phyloP scores from a whole-genome alignment of 1,284 basidiomycete genomes.

The Ceratobasidium sp. region DNA sequence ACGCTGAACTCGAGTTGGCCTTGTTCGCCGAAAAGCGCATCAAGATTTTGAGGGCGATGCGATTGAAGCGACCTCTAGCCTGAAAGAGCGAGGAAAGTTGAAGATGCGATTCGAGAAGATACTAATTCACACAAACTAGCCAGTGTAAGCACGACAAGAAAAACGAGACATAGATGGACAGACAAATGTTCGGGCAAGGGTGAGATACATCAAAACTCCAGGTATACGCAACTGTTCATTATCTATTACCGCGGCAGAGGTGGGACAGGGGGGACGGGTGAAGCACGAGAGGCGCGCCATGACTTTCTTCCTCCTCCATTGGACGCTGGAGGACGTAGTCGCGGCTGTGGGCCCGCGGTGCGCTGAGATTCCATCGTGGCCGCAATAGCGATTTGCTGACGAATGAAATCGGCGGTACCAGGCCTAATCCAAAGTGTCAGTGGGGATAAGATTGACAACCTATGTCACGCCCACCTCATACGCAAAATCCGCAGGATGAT shows the following conservation, averaged over 20 bases:
- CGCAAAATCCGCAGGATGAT: constrained; percentile 92
- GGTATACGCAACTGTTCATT: constrained; percentile 17
- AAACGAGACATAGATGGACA: constrained; percentile 9
- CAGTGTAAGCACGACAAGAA: constrained; percentile 13
- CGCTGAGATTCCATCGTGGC: constrained; percentile 42
- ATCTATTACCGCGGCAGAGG: constrained; percentile 36
- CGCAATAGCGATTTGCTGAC: constrained; percentile 36
- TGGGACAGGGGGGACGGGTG: constrained; percentile 40
- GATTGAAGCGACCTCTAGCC: too few species aligned
- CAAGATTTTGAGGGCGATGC: too few species aligned
- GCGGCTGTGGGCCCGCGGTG: constrained; percentile 11
- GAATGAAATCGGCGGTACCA: constrained; percentile 38
- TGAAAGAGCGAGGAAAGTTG: too few species aligned
- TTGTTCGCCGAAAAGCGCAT: too few species aligned
- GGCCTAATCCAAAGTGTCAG: constrained; percentile 4
- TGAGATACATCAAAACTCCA: constrained; percentile 21
- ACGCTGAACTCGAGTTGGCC: too few species aligned
- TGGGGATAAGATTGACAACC: too few species aligned
- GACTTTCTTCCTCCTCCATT: constrained; percentile 32
- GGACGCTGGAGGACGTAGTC: constrained; percentile 34
- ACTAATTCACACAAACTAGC: constrained; percentile 24
- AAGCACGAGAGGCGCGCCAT: constrained; percentile 41
- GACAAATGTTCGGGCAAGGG: constrained; percentile 21
- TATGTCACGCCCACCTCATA: constrained; percentile 78
- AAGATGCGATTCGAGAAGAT: constrained; percentile 1